Evolutionary conservation across 306 rosid genomes (phyloP).

Genomic region (Oemleria cerasiformis): DNA sequence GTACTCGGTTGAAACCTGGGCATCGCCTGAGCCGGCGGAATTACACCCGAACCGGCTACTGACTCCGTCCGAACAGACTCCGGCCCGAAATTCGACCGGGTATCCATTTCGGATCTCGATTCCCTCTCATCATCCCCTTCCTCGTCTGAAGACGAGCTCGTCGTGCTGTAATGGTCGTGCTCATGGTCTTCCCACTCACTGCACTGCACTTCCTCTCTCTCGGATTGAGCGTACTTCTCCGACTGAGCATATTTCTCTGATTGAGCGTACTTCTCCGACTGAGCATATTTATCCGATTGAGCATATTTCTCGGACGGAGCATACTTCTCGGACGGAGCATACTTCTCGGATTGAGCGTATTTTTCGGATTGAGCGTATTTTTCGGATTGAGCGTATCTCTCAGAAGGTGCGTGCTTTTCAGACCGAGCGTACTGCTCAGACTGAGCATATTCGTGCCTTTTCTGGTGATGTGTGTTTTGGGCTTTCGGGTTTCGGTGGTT

Average conservation of each 20-base stretch:
- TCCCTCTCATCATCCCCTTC: conserved; percentile 55
- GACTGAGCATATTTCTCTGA: not conserved
- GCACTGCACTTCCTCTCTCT: conserved; percentile 91
- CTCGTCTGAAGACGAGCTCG: conserved; percentile 60
- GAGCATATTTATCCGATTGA: not conserved
- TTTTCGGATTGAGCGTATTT: not conserved
- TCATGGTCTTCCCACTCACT: conserved; percentile 87
- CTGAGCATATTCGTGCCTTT: not conserved
- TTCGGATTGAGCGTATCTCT: not conserved
- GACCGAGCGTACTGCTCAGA: conserved; percentile 9
- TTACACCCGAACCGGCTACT: conserved; percentile 20
- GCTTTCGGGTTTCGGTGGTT: not conserved
- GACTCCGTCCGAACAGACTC: conserved; percentile 38
- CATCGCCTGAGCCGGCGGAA: conserved; percentile 16
- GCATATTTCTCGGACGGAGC: conserved; percentile 1
- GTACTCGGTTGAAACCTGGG: conserved; percentile 22
- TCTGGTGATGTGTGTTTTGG: not conserved
- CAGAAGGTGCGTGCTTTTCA: not conserved
- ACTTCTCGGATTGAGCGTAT: not conserved
- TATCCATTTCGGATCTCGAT: conserved; percentile 63
- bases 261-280: not conserved
- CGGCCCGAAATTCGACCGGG: conserved; percentile 69
- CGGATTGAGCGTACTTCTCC: conserved; percentile 33
- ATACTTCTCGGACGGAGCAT: not conserved
- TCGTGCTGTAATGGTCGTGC: conserved; percentile 61